Percentiles rank a stretch among this genome's conserved stretches.
These are phyloP conservation scores for Periconia digitata DNA, from an alignment of 2,329 filamentous ascomycete genomes.

Conservation along the genomic window DNA sequence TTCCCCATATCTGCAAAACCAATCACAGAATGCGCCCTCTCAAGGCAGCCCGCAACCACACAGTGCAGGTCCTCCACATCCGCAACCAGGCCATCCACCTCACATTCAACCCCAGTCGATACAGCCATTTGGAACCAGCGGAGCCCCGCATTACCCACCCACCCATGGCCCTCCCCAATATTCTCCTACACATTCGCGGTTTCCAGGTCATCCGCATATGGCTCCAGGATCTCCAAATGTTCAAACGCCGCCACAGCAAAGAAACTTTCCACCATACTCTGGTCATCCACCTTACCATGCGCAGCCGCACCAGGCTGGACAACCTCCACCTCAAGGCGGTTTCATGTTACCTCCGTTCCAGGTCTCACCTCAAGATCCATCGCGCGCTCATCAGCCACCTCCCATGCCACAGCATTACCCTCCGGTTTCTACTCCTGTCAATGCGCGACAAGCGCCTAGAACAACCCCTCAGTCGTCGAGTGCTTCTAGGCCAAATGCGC, in stretches of 20 bases:
- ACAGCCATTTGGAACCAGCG: constrained; percentile 26
- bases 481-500: constrained; percentile 15
- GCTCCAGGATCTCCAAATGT: constrained; percentile 34
- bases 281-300: constrained; percentile 34
- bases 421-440: constrained; percentile 31
- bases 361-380: constrained; percentile 48
- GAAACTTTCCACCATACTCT: constrained; percentile 34
- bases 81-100: constrained; percentile 39
- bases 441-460: constrained; percentile 16
- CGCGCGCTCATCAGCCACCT: constrained; percentile 38
- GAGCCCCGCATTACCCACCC: constrained; percentile 29
- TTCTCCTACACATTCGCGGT: constrained; percentile 31
- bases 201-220: too few species aligned
- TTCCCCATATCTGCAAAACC: constrained; percentile 41
- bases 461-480: constrained; percentile 16
- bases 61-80: constrained; percentile 23
- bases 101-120: constrained; percentile 28
- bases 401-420: constrained; percentile 25
- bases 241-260: constrained; percentile 33
- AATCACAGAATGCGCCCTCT: constrained; percentile 24
- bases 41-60: constrained; percentile 24
- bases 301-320: constrained; percentile 37
- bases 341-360: constrained; percentile 53
- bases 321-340: constrained; percentile 46
- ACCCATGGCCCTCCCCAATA: constrained; percentile 26